Evolutionary conservation across 768 basidiomycete genomes (phyloP), one percentile per base, ranked within the genome.

Genomic region (Lepiota subincarnata): DNA sequence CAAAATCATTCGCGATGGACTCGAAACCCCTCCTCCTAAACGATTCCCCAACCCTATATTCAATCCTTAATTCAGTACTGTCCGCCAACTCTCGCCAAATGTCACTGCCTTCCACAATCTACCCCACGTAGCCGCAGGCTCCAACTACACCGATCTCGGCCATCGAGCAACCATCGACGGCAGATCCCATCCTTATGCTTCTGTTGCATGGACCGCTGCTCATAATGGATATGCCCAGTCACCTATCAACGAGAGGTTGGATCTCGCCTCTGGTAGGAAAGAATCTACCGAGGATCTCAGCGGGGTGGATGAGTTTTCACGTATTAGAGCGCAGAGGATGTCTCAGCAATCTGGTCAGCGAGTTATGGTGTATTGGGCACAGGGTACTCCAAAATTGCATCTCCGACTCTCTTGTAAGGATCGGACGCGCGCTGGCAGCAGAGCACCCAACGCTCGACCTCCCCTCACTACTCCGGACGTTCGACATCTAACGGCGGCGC

Each of bases 371-470:
- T 70, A 68, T 18, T 73, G 71, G 49, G 68, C 71, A 38, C 61
- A 65, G 20, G 80, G 75, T 28, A 71, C 79, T 1, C 83, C 84
- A 24, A 73, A 66, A 28, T 68, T 85, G 18, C 69, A 77, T 34
- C 72, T 85, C 62, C 80, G 83, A 11, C 80, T 84, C 59, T 84
- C n/a, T n/a, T n/a, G n/a, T n/a, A n/a, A n/a, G n/a, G n/a, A n/a
- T n/a, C n/a, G n/a, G n/a, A n/a, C n/a, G n/a, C n/a, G n/a, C n/a
- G n/a, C n/a, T n/a, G n/a, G n/a, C n/a, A n/a, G n/a, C n/a, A n/a
- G n/a, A n/a, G n/a, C n/a, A n/a, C n/a, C n/a, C n/a, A n/a, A n/a
- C n/a, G n/a, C n/a, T n/a, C n/a, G n/a, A n/a, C n/a, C n/a, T n/a
- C n/a, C n/a, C n/a, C n/a, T n/a, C n/a, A n/a, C n/a, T n/a, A n/a